Evolutionary conservation across 192 early-diverging fungal species (phyloP).

Genomic region (Backusella tuberculispora): DNA sequence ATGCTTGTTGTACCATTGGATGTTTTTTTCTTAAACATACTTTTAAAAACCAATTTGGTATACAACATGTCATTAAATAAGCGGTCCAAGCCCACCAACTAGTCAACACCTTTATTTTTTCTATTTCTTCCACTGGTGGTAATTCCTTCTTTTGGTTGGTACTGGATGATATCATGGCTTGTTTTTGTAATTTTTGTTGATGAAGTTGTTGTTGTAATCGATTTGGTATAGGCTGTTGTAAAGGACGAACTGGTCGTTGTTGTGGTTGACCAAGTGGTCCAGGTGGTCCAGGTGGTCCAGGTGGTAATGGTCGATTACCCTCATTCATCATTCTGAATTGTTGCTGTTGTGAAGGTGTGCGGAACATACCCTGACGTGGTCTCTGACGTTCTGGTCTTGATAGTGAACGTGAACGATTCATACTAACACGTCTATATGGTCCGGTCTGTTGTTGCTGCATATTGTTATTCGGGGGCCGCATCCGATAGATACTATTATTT

Average conservation of each 20-base stretch:
- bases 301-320: neutral
- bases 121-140: neutral
- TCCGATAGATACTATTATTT: neutral
- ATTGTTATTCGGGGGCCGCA: conserved; percentile 15
- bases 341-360: conserved; percentile 39
- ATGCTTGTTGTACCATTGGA: conserved; percentile 52
- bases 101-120: conserved; percentile 30
- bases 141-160: neutral
- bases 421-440: conserved; percentile 31
- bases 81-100: conserved; percentile 49
- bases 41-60: conserved; percentile 47
- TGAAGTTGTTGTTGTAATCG: conserved; percentile 35
- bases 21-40: conserved; percentile 45
- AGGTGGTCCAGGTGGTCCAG: neutral
- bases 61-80: conserved; percentile 50
- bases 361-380: conserved; percentile 50
- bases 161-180: conserved; percentile 19
- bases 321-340: conserved; percentile 13
- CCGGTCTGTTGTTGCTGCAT: neutral
- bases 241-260: neutral
- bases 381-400: conserved; percentile 56
- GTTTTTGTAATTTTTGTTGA: conserved; percentile 32
- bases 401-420: conserved; percentile 46
- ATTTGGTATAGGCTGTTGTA: conserved; percentile 29
- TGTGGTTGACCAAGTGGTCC: neutral